Conservation (phyloP, 208 protist species). For the Trypanosoma theileri region DNA sequence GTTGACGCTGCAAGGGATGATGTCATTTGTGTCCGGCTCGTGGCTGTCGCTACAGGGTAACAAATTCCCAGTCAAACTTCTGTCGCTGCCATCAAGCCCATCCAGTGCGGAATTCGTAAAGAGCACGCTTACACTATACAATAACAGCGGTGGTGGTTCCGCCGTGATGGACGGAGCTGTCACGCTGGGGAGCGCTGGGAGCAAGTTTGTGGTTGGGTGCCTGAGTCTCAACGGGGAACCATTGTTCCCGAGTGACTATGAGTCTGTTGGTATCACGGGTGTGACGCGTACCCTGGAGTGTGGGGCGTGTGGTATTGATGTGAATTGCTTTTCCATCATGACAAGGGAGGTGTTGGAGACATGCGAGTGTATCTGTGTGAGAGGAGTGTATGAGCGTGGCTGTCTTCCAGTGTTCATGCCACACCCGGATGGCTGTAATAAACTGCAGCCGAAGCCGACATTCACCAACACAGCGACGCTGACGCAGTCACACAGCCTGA, state of each 20-base stretch:
- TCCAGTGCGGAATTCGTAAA: not conserved
- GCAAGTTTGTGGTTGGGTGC: constrained; percentile 14
- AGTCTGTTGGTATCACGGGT: constrained; percentile 4
- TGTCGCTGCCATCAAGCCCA: not conserved
- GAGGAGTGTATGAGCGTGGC: constrained; percentile 4
- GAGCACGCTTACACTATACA: constrained; percentile 15
- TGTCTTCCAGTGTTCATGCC: constrained; percentile 18
- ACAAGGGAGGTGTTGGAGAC: constrained; percentile 1
- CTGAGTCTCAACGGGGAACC: constrained; percentile 8
- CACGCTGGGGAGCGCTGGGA: not conserved
- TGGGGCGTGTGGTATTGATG: not conserved
- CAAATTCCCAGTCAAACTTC: constrained; percentile 1
- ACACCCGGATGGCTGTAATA: constrained; percentile 8
- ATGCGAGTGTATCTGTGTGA: constrained; percentile 8
- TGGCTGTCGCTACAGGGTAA: constrained; percentile 11
- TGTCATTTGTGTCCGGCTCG: constrained; percentile 6
- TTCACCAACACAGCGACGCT: not conserved
- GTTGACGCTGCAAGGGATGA: not conserved
- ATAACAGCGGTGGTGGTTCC: not conserved
- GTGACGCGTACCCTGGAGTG: constrained; percentile 5
- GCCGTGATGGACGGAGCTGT: constrained; percentile 12
- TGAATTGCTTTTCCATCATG: constrained; percentile 12
- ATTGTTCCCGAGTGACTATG: not conserved
- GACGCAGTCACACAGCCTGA: too few relatives aligned
- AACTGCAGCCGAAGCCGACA: not conserved